phyloP scores from a whole-genome alignment of 2,329 filamentous ascomycete genomes.

The Penicillium olsonii region DNA sequence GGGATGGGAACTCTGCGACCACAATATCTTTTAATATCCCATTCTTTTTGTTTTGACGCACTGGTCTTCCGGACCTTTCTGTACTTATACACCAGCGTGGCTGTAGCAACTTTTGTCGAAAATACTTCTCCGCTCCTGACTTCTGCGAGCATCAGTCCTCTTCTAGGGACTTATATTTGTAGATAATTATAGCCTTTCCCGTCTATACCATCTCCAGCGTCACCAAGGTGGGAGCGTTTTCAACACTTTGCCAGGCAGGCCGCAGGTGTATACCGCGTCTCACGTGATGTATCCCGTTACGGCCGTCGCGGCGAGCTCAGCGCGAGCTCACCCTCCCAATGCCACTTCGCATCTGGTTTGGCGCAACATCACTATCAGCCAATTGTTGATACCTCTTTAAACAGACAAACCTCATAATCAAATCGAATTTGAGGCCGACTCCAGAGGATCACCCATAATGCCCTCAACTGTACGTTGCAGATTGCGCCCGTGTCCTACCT shows the following conservation, averaged over 20 bases:
- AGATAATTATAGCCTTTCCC: too few species aligned
- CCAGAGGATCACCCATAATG: conserved; percentile 26
- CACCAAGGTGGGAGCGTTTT: background rate
- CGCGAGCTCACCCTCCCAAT: background rate
- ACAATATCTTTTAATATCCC: background rate
- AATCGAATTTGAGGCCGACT: conserved; percentile 6
- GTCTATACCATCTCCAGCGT: background rate
- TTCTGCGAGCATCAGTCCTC: background rate
- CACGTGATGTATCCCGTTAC: background rate
- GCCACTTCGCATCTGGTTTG: background rate
- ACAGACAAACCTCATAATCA: background rate
- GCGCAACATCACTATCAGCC: background rate
- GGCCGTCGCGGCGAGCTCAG: background rate
- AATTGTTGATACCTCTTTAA: background rate
- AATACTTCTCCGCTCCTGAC: conserved; percentile 11
- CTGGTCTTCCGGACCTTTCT: conserved; percentile 14
- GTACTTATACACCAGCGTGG: conserved; percentile 26
- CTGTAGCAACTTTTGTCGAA: conserved; percentile 16
- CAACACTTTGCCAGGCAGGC: too few species aligned
- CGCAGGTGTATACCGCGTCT: background rate
- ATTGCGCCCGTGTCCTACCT: conserved; percentile 5
- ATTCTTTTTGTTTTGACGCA: conserved; percentile 11
- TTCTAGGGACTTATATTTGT: too few species aligned
- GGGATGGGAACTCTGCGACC: conserved; percentile 9
- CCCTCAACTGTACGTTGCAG: conserved; percentile 37